Conservation (phyloP, 2,329 filamentous ascomycete genomes). For the Xylaria sp. region DNA sequence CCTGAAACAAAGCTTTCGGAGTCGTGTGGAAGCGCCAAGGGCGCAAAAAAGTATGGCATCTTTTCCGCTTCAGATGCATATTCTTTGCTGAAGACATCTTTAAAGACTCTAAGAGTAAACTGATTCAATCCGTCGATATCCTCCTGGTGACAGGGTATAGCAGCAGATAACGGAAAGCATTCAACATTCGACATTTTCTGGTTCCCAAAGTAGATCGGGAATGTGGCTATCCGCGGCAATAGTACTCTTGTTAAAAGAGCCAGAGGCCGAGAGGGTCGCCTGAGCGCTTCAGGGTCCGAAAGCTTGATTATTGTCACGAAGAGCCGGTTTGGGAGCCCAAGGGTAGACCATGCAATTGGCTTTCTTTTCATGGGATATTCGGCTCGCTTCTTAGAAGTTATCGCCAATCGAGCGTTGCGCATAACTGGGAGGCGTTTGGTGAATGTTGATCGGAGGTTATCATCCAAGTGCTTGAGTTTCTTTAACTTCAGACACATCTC, state of each 20-base stretch:
- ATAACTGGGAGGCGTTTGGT: constrained; percentile 78
- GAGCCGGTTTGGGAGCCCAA: constrained; percentile 63
- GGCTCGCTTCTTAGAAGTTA: constrained; percentile 80
- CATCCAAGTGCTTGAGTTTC: constrained; percentile 74
- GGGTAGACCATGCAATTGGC: constrained; percentile 74
- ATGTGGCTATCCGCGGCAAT: constrained; percentile 73
- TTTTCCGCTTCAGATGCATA: constrained; percentile 72
- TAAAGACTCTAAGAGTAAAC: constrained; percentile 82
- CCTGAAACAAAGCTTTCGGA: constrained; percentile 40
- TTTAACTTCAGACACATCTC: constrained; percentile 79
- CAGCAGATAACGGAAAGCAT: constrained; percentile 56
- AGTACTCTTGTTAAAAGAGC: constrained; percentile 75
- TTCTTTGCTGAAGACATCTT: constrained; percentile 88
- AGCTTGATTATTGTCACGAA: constrained; percentile 73
- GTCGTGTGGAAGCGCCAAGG: constrained; percentile 54
- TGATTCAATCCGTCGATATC: constrained; percentile 67
- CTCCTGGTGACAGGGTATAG: constrained; percentile 57
- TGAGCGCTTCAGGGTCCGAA: constrained; percentile 64
- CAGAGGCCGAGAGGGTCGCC: constrained; percentile 70
- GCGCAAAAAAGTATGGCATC: constrained; percentile 87
- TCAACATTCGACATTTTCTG: constrained; percentile 69
- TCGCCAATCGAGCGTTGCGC: constrained; percentile 86
- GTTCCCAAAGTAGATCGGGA: constrained; percentile 78
- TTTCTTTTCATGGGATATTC: constrained; percentile 84
- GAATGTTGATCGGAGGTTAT: constrained; percentile 78